Percentiles rank a stretch among this genome's conserved stretches.
These are phyloP conservation scores for Neonectria hederae DNA, from an alignment of 2,329 filamentous ascomycete species.

Conservation along the genomic window DNA sequence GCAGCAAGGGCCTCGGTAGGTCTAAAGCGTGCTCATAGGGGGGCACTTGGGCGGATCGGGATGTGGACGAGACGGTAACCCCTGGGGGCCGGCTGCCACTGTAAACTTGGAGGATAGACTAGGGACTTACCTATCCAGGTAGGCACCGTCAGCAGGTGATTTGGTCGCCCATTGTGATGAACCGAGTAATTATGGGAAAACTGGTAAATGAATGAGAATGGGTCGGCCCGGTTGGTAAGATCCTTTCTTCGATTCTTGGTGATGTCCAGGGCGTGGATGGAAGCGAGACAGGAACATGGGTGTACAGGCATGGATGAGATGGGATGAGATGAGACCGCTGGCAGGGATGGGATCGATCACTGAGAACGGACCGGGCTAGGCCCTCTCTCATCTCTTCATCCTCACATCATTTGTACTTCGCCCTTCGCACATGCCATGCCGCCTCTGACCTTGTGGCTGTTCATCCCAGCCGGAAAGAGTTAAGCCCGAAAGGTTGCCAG, in stretches of 20 bases:
- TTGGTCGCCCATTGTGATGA: not conserved
- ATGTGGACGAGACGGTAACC: not conserved
- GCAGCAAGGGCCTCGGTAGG: slow-evolving; percentile 30
- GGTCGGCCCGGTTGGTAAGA: slow-evolving; percentile 22
- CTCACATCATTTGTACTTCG: slow-evolving; percentile 2
- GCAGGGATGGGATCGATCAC: slow-evolving; percentile 19
- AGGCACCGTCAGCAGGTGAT: no score
- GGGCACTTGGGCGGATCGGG: slow-evolving; percentile 20
- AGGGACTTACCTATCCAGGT: no score
- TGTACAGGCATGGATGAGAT: slow-evolving; percentile 16
- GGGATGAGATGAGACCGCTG: slow-evolving; percentile 19
- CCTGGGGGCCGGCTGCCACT: not conserved
- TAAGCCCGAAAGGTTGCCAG: not conserved
- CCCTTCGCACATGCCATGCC: no score
- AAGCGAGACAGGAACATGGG: slow-evolving; percentile 1
- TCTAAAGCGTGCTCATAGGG: slow-evolving; percentile 5
- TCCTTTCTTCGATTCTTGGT: not conserved
- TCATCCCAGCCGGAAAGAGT: not conserved
- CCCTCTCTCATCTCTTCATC: slow-evolving; percentile 3
- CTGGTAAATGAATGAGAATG: not conserved
- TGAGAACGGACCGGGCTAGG: slow-evolving; percentile 1
- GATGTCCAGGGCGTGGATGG: not conserved
- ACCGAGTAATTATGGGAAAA: not conserved
- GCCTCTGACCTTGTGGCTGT: not conserved
- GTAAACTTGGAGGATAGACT: not conserved